A percentile compares a stretch with the other conserved stretches of the same genome.
Conservation (phyloP, 2,329 filamentous ascomycete species). For the Curvularia eragrostidis region DNA sequence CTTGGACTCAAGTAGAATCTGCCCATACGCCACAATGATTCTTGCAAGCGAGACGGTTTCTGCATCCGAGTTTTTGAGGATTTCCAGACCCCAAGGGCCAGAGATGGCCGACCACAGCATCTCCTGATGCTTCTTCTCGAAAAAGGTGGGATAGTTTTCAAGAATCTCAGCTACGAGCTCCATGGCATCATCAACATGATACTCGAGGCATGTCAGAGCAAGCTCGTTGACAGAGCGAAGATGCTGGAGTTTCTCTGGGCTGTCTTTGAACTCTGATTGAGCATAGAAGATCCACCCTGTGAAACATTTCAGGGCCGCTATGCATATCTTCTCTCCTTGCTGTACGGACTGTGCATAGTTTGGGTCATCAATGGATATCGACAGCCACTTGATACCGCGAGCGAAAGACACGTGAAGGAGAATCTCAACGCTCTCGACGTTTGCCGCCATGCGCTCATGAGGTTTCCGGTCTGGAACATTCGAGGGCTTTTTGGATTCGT, state of each 20-base stretch:
- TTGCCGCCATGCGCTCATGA: slow-evolving; percentile 60
- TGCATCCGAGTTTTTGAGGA: slow-evolving; percentile 44
- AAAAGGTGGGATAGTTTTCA: slow-evolving; percentile 46
- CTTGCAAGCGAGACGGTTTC: slow-evolving; percentile 45
- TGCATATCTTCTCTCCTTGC: slow-evolving; percentile 43
- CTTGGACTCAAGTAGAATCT: slow-evolving; percentile 43
- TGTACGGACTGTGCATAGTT: slow-evolving; percentile 31
- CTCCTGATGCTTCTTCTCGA: slow-evolving; percentile 41
- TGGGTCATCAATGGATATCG: slow-evolving; percentile 32
- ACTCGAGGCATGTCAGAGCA: slow-evolving; percentile 66
- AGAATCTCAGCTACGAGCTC: slow-evolving; percentile 47
- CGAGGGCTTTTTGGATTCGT: slow-evolving; percentile 73
- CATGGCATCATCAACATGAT: slow-evolving; percentile 57
- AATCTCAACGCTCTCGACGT: slow-evolving; percentile 59
- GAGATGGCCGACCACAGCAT: slow-evolving; percentile 45
- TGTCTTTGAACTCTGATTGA: slow-evolving; percentile 67
- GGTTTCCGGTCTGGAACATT: slow-evolving; percentile 60
- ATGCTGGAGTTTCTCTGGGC: slow-evolving; percentile 63
- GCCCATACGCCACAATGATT: slow-evolving; percentile 47
- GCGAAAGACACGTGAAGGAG: slow-evolving; percentile 55
- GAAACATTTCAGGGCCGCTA: slow-evolving; percentile 46
- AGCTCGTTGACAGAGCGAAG: slow-evolving; percentile 67
- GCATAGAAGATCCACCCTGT: slow-evolving; percentile 75
- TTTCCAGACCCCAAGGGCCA: slow-evolving; percentile 46
- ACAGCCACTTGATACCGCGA: slow-evolving; percentile 45